Base-by-base conservation (phyloP, 768 basidiomycete genomes). In the Naematelia encephala region DNA sequence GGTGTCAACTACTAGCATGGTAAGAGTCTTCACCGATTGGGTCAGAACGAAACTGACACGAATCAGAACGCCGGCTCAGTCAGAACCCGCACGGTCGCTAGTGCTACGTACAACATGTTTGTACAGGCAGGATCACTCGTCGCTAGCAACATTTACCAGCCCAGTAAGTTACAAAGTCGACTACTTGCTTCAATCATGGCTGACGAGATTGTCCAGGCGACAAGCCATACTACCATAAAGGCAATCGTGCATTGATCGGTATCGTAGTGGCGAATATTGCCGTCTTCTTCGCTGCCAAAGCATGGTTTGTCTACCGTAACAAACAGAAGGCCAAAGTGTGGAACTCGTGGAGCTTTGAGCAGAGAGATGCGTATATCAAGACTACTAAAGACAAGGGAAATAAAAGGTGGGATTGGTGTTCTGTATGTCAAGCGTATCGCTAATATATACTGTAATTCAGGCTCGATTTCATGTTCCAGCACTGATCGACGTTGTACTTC, bases 101-200 rank as follows among this genome's bases (percentile, higher is more conserved):
- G 80, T 5, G 78, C 79, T 1, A 75, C 84, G 25, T 86, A 87
- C 72, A 87, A 86, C 63, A 84, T 86, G 81, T 83, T 82, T 60
- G 83, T 85, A n/a, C 84, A 86, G 70, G 81, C 82, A 2, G 82
- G 51, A 49, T 62, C 19, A 56, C 51, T 59, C 13, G 46, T 70
- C 8, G 58, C 64, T 5, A 80, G 82, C 14, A 83, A 86, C 63
- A 82, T 86, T 47, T 86, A 86, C 62, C 78, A 80, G 22, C 69
- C 74, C 4, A 81, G 57, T 34, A 55, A 50, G 27, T 39, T 19
- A 3, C 19, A 3, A 11, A 8, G 8, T 16, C 16, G 8, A 39
- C 25, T 16, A n/a, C 29, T 14, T 23, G 27, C 42, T 11, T 2
- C 10, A 13, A 13, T 34, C 23, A 25, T 23, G 34, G 21, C 50